Base-by-base conservation (phyloP, 2,329 filamentous ascomycete genomes). In the Botryosphaeria dothidea region DNA sequence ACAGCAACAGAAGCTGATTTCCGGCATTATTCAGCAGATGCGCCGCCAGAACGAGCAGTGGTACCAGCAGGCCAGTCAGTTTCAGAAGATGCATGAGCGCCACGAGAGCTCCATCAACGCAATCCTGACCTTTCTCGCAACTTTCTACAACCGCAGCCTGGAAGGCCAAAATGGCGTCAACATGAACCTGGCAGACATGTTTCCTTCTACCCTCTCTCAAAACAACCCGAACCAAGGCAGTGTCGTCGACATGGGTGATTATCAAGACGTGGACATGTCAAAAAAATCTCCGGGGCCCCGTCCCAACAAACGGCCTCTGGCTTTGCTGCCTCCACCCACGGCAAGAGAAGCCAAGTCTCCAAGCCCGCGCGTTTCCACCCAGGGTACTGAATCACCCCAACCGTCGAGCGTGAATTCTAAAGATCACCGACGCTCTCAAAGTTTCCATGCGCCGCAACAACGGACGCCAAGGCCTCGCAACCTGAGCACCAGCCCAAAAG, bases 61-160 rank as follows among this genome's bases (percentile, higher is more conserved):
- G 31, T 96, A 93, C 72, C 90, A 91, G 64, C 93, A 97, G 77
- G 93, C 94, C 0, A 85, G 91, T 49, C 89, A 91, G 65, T 97
- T 97, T 75, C 93, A 98, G 77, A 91, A 88, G 66, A 88, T 96
- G 74, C 94, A 98, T 73, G 93, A 94, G 70, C 89, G 95, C n/a
- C 95, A 99, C 73, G 95, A 99, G 75, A 97, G 94, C 75, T 97
- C 94, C 0, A 98, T 99, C 78, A 98, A 97, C 73, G 94, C 94
- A n/a, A 98, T 99, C 67, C 85, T 99, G 46, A 96, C 93, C 57
- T 98, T 99, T 77, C 85, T 99, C 21, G 95, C 94, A 51, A 98
- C 96, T 13, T 94, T 99, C 46, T 99, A 98, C 79, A 91, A 96
- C 68, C 90, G 96, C 73, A 96, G 92, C 68, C 81, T 99, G 57